phyloP scores from a whole-genome alignment of 1,139 yeast genomes.

The Magnusiomyces tetraspermus region DNA sequence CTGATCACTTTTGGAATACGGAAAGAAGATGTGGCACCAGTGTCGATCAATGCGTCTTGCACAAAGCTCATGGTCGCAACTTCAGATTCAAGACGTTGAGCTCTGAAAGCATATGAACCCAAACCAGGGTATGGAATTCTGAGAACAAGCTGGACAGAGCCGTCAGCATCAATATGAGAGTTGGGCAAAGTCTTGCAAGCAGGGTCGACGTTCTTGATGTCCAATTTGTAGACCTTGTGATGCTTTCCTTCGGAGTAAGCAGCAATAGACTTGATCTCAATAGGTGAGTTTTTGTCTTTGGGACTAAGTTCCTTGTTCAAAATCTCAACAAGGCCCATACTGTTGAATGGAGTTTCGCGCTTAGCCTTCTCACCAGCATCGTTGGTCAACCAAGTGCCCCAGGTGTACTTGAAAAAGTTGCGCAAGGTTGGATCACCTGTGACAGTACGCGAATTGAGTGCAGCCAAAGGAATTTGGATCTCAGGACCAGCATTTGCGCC shows the following conservation, averaged over 20 bases:
- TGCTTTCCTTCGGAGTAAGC: conserved; percentile 92
- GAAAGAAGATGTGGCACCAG: conserved; percentile 32
- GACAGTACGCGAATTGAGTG: conserved; percentile 32
- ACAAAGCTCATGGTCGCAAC: conserved; percentile 88
- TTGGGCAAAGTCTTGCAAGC: conserved; percentile 21
- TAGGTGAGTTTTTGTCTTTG: conserved; percentile 26
- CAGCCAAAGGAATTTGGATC: conserved; percentile 15
- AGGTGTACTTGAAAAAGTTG: conserved; percentile 73
- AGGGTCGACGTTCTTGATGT: conserved; percentile 47
- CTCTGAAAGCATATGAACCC: conserved; percentile 51
- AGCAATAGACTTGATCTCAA: conserved; percentile 58
- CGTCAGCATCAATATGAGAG: conserved; percentile 10
- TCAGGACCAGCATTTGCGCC: conserved; percentile 3
- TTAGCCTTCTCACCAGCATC: conserved; percentile 63
- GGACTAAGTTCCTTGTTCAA: conserved; percentile 26
- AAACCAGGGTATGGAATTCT: conserved; percentile 68
- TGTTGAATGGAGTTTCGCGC: conserved; percentile 74
- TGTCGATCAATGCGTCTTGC: conserved; percentile 31
- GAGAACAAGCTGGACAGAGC: conserved; percentile 41
- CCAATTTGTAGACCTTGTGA: conserved; percentile 70
- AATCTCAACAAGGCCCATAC: conserved; percentile 52
- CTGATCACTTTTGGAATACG: conserved; percentile 61
- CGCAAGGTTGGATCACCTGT: conserved; percentile 60
- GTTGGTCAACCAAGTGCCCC: conserved; percentile 91
- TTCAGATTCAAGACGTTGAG: conserved; percentile 70